These are phyloP conservation scores for Hypoxylon lenormandii DNA, from an alignment of 495 filamentous ascomycete genomes.

Conservation along the genomic window DNA sequence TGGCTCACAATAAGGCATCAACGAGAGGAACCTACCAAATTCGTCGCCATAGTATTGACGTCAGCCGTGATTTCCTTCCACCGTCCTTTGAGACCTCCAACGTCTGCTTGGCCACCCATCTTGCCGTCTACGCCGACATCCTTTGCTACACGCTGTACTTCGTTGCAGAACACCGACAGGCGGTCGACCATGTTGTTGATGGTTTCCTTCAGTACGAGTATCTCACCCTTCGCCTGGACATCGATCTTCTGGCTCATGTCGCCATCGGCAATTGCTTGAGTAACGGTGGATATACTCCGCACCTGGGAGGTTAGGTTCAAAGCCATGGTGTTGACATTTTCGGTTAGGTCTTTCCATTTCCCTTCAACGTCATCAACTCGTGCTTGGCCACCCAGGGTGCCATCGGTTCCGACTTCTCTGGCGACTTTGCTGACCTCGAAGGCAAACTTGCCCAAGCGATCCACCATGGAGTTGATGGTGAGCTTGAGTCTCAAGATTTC, in stretches of 20 bases:
- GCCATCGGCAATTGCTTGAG: slow-evolving; percentile 91
- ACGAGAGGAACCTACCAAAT: slow-evolving; percentile 65
- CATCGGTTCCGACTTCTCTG: slow-evolving; percentile 96
- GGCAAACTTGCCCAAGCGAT: slow-evolving; percentile 94
- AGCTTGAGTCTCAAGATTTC: slow-evolving; percentile 96
- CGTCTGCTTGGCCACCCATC: slow-evolving; percentile 97
- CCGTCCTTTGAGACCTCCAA: slow-evolving; percentile 89
- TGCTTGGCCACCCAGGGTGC: slow-evolving; percentile 93
- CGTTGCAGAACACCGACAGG: slow-evolving; percentile 94
- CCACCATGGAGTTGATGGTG: slow-evolving; percentile 99
- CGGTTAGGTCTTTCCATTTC: slow-evolving; percentile 98
- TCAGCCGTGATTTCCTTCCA: slow-evolving; percentile 99
- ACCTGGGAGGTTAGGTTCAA: slow-evolving; percentile 90
- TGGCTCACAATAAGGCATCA: neutral
- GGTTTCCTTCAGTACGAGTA: slow-evolving; percentile 91
- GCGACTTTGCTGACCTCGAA: slow-evolving; percentile 99
- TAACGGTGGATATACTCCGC: slow-evolving; percentile 94
- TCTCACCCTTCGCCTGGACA: slow-evolving; percentile 94
- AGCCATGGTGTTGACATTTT: slow-evolving; percentile 96
- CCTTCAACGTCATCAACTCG: slow-evolving; percentile 98
- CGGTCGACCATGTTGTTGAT: slow-evolving; percentile 99
- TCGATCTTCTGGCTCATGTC: slow-evolving; percentile 97
- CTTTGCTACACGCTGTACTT: slow-evolving; percentile 93
- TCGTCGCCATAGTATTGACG: slow-evolving; percentile 99
- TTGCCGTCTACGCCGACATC: slow-evolving; percentile 98